Evolutionary conservation across 1,139 yeast species (phyloP), one percentile per base, ranked within the genome.

Genomic region (Diutina mesorugosa): DNA sequence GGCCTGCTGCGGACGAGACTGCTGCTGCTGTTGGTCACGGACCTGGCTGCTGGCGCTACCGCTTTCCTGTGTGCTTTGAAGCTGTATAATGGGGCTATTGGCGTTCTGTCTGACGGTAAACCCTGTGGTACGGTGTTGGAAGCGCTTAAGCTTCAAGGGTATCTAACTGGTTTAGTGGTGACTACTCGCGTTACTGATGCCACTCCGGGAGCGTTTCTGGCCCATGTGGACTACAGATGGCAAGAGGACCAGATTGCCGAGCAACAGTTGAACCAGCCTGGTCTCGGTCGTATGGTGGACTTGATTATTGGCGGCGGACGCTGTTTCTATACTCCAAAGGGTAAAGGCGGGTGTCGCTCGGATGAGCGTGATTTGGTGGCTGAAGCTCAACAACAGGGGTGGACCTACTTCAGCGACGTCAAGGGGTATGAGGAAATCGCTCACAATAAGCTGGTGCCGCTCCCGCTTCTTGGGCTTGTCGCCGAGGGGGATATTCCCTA

Each of bases 1-100:
- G 97, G 97, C 28, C 76, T 85, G 48, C 84, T 93, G 6, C 78
- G 96, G 62, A 90, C 97, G 0, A 75, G 88, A 60, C 86, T 95
- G 14, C 78, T 81, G 45, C 74, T 77, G 58, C 85, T 93, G 1
- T 73, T 86, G 61, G 79, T 90, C 59, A 90, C 97, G 0, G 97
- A 90, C 67, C 86, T 95, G 35, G 97, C 97, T 10, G 97, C 97
- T 3, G 97, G 96, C 18, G 97, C 96, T 28, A 89, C 96, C 12
- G 96, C 96, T 0, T 90, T 87, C 65, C 76, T 95, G 0, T 86
- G 96, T 66, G 91, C 83, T 7, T 64, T 81, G 62, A 90, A 90
- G 71, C 72, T 90, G 12, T 88, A 87, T 69, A 90, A 90, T 66
- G 91, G 90, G 7, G 96, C 93, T 14, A 85, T 89, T 65, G 91